phyloP scores from a whole-genome alignment of 2,329 filamentous ascomycete genomes.

The Sphaerostilbella broomeana region DNA sequence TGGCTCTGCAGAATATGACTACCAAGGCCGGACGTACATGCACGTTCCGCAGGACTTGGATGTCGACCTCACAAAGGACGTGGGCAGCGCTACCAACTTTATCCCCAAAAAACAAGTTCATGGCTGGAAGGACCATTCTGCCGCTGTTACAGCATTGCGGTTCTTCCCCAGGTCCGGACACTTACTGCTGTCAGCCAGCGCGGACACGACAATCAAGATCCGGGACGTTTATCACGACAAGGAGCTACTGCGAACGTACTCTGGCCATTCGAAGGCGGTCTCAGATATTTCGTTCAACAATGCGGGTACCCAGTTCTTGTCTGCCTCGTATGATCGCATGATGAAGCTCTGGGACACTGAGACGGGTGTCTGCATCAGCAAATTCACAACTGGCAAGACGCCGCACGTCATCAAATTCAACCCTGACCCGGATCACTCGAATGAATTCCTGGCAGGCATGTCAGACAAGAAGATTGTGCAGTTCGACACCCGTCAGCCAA shows the following conservation, averaged over 20 bases:
- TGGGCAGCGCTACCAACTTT: conserved; percentile 76
- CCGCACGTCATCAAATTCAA: conserved; percentile 95
- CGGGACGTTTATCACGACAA: conserved; percentile 91
- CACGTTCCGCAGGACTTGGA: conserved; percentile 89
- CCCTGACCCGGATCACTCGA: conserved; percentile 64
- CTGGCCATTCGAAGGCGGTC: conserved; percentile 81
- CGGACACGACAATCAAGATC: conserved; percentile 85
- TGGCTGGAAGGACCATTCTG: conserved; percentile 77
- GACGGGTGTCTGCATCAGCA: conserved; percentile 78
- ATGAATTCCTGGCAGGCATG: conserved; percentile 95
- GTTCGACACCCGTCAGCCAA: conserved; percentile 75
- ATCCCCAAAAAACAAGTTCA: conserved; percentile 92
- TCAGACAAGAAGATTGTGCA: conserved; percentile 99
- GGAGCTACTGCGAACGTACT: conserved; percentile 84
- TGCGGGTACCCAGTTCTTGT: conserved; percentile 77
- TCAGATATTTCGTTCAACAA: conserved; percentile 85
- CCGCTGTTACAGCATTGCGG: conserved; percentile 79
- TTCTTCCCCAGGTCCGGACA: conserved; percentile 89
- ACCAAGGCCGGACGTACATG: conserved; percentile 95
- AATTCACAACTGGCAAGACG: conserved; percentile 90
- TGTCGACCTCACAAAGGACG: conserved; percentile 75
- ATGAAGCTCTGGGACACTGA: conserved; percentile 99
- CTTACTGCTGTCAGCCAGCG: conserved; percentile 79
- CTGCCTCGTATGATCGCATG: conserved; percentile 85
- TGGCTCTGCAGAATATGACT: conserved; percentile 76